Evolutionary conservation across 805 yeast species (phyloP).

Genomic region (Candida chauliodis): DNA sequence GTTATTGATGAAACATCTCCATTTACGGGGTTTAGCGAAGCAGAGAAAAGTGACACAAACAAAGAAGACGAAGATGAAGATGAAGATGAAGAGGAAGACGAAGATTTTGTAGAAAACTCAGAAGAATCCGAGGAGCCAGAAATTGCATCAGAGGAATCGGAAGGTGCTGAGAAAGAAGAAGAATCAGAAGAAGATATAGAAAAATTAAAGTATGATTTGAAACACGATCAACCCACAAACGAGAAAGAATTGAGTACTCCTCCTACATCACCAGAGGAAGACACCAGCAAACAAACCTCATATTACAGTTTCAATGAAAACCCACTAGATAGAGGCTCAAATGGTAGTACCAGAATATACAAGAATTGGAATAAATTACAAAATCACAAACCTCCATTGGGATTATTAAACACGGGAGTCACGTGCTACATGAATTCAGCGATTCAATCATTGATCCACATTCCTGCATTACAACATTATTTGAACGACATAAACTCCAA

Average conservation of each 20-base stretch:
- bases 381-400: slow-evolving; percentile 53
- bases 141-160: slow-evolving; percentile 14
- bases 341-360: slow-evolving; percentile 51
- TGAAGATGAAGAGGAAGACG: slow-evolving; percentile 15
- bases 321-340: slow-evolving; percentile 60
- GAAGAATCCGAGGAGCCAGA: slow-evolving; percentile 9
- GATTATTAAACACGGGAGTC: slow-evolving; percentile 86
- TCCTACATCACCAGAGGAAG: slow-evolving; percentile 13
- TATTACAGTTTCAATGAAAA: slow-evolving; percentile 46
- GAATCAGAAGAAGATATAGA: slow-evolving; percentile 13
- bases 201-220: slow-evolving; percentile 14
- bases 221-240: slow-evolving; percentile 12
- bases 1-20: slow-evolving; percentile 8
- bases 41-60: slow-evolving; percentile 18
- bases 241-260: slow-evolving; percentile 10
- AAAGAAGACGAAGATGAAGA: slow-evolving; percentile 18
- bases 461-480: slow-evolving; percentile 88
- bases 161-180: slow-evolving; percentile 14
- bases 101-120: slow-evolving; percentile 16
- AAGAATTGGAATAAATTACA: slow-evolving; percentile 69
- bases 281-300: slow-evolving; percentile 1
- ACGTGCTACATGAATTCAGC: slow-evolving; percentile 97
- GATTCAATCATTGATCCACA: slow-evolving; percentile 83
- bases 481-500: slow-evolving; percentile 60
- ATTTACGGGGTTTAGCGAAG: slow-evolving; percentile 12